Base-by-base conservation (phyloP, 1,284 basidiomycete genomes). In the Irpex rosettiformis region DNA sequence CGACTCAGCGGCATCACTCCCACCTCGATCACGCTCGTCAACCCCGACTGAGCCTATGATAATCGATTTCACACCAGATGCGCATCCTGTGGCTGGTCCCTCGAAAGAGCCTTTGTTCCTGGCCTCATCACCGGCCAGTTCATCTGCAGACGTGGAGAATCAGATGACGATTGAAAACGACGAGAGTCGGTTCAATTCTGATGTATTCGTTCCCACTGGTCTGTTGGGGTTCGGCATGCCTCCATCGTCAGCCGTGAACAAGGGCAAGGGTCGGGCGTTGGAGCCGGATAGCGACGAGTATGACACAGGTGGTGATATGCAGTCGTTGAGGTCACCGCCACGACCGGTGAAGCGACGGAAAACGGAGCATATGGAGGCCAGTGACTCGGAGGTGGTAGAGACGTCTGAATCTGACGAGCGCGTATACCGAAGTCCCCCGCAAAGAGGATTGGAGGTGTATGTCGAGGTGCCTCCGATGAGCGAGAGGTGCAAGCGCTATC, bases 401-500 rank as follows among this genome's bases (percentile, higher is more conserved):
- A 43, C 57, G 6, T 58, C 54, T 4, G 60, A 61, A 11, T 3
- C 43, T n/a, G 57, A 53, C 3, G 60, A 51, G 56, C 8, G 53
- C 16, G 28, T 18, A 30, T 13, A 7, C 11, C 16, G 29, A 43
- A 45, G 40, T 13, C 29, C 18, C 8, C 22, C 3, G 37, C 47
- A 21, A n/a, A 45, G n/a, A 8, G n/a, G 18, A 22, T n/a, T n/a
- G 22, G 56, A 51, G 27, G 52, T 57, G 40, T 65, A 65, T 48
- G 52, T 67, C 2, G 55, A 61, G 3, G 61, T 63, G 24, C 65
- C 65, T 8, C 52, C 56, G 18, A 40, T 56, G 47, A 45, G 55
- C 22, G 18, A 21, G 3, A n/a, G 10, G 21, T 18, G 28, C 7
- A 16, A 37, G 4, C 33, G 33, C 11, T 37, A 37, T 4, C 33